These are phyloP conservation scores for Uronychia binucleata DNA, from an alignment of 73 alveolate genomes.

Conservation along the genomic window DNA sequence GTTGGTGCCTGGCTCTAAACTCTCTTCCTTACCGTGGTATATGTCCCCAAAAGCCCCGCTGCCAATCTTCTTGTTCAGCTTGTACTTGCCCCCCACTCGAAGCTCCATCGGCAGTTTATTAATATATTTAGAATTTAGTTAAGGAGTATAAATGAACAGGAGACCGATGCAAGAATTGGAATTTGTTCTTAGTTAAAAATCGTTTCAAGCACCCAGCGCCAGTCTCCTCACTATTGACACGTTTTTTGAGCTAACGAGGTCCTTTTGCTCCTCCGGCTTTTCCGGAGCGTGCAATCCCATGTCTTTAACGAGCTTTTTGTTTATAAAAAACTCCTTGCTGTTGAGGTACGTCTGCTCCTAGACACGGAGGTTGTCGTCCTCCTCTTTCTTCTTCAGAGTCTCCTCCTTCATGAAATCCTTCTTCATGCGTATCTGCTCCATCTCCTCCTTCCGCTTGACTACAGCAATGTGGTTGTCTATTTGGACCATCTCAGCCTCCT, in stretches of 20 bases:
- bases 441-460: background rate
- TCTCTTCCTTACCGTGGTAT: constrained; percentile 29
- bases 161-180: background rate
- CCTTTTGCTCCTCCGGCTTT: background rate
- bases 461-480: background rate
- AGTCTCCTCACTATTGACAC: background rate
- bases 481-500: background rate
- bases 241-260: background rate
- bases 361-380: background rate
- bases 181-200: background rate
- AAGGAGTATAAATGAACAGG: background rate
- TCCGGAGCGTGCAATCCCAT: background rate
- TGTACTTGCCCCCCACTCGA: constrained; percentile 71
- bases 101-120: background rate
- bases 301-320: background rate
- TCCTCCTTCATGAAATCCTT: background rate
- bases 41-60: constrained; percentile 96
- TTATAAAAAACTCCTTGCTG: background rate
- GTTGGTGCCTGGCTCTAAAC: constrained; percentile 38
- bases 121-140: background rate
- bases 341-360: background rate
- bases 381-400: background rate
- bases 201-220: background rate
- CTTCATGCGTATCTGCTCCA: background rate
- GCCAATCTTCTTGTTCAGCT: constrained; percentile 78